Conservation (phyloP, 2,329 filamentous ascomycete genomes). For the Sporothrix protearum region DNA sequence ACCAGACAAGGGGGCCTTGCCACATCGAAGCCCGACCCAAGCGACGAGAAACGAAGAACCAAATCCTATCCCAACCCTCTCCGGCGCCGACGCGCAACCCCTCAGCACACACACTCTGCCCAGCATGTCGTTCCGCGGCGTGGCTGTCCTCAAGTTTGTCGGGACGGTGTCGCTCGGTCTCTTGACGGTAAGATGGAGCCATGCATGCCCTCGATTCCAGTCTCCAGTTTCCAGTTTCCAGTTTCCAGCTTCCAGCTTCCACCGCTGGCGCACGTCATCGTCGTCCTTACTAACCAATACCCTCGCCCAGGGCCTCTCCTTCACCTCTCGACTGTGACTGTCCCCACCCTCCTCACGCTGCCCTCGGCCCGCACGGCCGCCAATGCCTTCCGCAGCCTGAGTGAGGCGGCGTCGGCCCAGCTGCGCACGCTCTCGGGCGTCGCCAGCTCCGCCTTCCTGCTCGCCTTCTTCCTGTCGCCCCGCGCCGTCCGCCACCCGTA, state of each 20-base stretch:
- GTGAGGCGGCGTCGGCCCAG: constrained; percentile 60
- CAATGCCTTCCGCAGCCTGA: constrained; percentile 66
- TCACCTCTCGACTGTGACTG: constrained; percentile 74
- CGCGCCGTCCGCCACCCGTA: constrained; percentile 78
- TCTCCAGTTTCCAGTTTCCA: too few relatives aligned
- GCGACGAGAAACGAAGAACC: neutral
- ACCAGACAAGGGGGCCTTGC: neutral
- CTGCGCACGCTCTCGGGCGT: constrained; percentile 65
- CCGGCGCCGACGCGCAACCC: neutral
- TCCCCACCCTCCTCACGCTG: constrained; percentile 76
- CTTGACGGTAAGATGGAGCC: constrained; percentile 64
- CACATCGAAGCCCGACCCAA: neutral
- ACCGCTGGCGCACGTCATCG: neutral
- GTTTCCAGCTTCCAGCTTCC: too few relatives aligned
- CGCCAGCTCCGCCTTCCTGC: constrained; percentile 66
- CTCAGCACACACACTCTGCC: neutral
- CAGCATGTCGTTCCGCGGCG: constrained; percentile 62
- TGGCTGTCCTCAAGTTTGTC: constrained; percentile 85
- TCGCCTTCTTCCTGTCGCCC: constrained; percentile 75
- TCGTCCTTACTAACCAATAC: neutral
- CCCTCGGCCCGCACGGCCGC: constrained; percentile 70
- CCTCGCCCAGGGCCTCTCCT: constrained; percentile 71
- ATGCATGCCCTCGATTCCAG: too few relatives aligned
- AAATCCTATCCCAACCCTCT: neutral
- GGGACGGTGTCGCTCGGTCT: constrained; percentile 86